Conservation (phyloP, 2,329 filamentous ascomycete species). For the Aureobasidium pullulans region DNA sequence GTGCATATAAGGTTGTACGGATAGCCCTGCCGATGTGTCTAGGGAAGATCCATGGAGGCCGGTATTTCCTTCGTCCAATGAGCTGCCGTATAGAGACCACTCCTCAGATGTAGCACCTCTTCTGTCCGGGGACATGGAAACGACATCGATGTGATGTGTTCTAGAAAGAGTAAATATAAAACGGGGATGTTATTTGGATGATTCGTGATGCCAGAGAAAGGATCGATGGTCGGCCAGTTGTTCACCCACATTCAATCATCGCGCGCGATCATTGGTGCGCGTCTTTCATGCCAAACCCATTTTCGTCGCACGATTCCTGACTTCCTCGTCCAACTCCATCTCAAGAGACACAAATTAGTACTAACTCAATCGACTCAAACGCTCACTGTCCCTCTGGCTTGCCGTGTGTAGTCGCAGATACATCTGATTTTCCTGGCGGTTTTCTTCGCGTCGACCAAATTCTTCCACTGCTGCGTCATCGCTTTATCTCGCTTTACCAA, state of each 20-base stretch:
- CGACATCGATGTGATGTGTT: background rate
- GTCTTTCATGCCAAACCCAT: background rate
- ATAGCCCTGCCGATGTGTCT: background rate
- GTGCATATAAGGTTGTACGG: constrained; percentile 11
- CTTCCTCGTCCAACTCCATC: background rate
- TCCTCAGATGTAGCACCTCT: background rate
- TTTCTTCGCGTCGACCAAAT: constrained; percentile 3
- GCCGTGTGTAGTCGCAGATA: background rate
- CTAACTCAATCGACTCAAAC: background rate
- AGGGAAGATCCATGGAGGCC: background rate
- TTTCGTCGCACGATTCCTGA: background rate
- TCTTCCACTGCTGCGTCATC: constrained; percentile 6
- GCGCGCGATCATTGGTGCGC: constrained; percentile 3
- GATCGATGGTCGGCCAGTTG: background rate
- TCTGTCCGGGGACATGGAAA: constrained; percentile 3
- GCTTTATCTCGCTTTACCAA: background rate
- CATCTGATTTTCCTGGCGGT: background rate
- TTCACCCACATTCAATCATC: constrained; percentile 3
- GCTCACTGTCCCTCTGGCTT: background rate
- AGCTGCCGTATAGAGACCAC: background rate
- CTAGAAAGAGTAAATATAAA: background rate
- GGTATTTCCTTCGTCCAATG: background rate
- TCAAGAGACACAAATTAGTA: constrained; percentile 1
- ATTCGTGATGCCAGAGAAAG: background rate
- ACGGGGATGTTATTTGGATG: background rate